These are phyloP conservation scores for Breviolum minutum DNA, from an alignment of 73 alveolate genomes.

Conservation along the genomic window DNA sequence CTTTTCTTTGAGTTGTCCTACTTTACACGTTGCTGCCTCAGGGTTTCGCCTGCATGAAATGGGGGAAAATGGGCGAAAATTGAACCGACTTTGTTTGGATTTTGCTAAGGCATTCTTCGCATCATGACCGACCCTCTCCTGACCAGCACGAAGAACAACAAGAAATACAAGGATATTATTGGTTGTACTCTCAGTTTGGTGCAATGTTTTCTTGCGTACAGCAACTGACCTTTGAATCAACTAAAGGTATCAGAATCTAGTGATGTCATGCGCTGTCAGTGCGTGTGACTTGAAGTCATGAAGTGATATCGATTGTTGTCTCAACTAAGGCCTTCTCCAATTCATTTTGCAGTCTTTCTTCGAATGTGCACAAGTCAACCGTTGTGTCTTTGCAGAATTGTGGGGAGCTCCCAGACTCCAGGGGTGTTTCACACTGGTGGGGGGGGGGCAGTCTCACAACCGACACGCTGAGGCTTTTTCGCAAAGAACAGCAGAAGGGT, in stretches of 20 bases:
- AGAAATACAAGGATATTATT: slow-evolving; percentile 47
- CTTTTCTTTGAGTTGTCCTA: slow-evolving; percentile 65
- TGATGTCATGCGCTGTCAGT: not conserved
- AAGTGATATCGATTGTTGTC: not conserved
- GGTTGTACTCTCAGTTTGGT: slow-evolving; percentile 4
- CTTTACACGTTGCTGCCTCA: slow-evolving; percentile 34
- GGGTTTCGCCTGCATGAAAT: not conserved
- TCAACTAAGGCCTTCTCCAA: slow-evolving; percentile 42
- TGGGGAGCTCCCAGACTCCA: not conserved
- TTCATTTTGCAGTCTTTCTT: slow-evolving; percentile 68
- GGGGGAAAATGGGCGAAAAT: not conserved
- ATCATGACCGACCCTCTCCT: slow-evolving; percentile 81
- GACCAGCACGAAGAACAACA: slow-evolving; percentile 38
- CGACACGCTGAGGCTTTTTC: slow-evolving; percentile 59
- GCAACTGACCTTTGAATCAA: not conserved
- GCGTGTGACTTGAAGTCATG: not conserved
- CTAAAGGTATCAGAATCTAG: not conserved
- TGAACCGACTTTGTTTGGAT: not conserved
- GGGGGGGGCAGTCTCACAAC: not conserved
- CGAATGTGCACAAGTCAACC: slow-evolving; percentile 66
- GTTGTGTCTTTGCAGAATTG: slow-evolving; percentile 87
- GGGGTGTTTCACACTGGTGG: not conserved
- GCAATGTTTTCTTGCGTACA: not conserved
- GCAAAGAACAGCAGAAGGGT: slow-evolving; percentile 60
- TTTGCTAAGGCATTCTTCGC: slow-evolving; percentile 37